Percentiles rank a stretch among this genome's conserved stretches.
Evolutionary conservation across 2,329 filamentous ascomycete genomes (phyloP).

Genomic region (Botryosphaeria dothidea): DNA sequence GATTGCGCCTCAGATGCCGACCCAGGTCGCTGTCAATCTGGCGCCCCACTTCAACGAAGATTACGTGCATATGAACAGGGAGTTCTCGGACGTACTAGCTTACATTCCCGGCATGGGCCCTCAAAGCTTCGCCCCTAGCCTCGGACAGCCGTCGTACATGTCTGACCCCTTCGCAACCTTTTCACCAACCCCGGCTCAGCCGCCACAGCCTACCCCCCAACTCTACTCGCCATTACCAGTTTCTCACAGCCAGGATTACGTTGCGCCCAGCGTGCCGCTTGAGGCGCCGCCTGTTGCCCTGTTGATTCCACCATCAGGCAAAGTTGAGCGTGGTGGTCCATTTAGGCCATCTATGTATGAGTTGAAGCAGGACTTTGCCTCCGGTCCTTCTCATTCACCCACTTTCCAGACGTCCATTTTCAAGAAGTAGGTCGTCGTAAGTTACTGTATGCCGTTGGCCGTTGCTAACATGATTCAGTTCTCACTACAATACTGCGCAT

Average conservation of each 20-base stretch:
- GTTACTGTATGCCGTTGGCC: background rate
- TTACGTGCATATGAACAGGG: slow-evolving; percentile 40
- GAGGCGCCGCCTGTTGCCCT: slow-evolving; percentile 15
- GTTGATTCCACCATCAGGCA: slow-evolving; percentile 22
- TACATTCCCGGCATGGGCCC: slow-evolving; percentile 51
- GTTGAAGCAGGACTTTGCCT: slow-evolving; percentile 43
- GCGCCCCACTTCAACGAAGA: slow-evolving; percentile 27
- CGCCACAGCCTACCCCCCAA: slow-evolving; percentile 33
- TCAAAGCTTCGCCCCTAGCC: slow-evolving; percentile 36
- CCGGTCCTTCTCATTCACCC: slow-evolving; percentile 36
- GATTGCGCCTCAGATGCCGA: slow-evolving; percentile 30
- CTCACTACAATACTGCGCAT: slow-evolving; percentile 54
- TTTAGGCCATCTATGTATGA: slow-evolving; percentile 51
- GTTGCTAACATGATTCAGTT: slow-evolving; percentile 37
- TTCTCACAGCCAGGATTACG: slow-evolving; percentile 34
- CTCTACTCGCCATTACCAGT: slow-evolving; percentile 32
- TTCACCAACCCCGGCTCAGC: slow-evolving; percentile 30
- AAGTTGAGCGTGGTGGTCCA: slow-evolving; percentile 38
- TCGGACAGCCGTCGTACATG: slow-evolving; percentile 26
- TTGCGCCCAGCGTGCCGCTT: slow-evolving; percentile 24
- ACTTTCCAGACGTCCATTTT: slow-evolving; percentile 53
- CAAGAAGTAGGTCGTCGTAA: slow-evolving; percentile 43
- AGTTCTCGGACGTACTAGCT: slow-evolving; percentile 37
- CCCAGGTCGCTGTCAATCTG: slow-evolving; percentile 32
- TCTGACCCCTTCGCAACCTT: slow-evolving; percentile 34